Base-by-base conservation (phyloP, 2,329 filamentous ascomycete species). In the Talaromyces pinophilus region DNA sequence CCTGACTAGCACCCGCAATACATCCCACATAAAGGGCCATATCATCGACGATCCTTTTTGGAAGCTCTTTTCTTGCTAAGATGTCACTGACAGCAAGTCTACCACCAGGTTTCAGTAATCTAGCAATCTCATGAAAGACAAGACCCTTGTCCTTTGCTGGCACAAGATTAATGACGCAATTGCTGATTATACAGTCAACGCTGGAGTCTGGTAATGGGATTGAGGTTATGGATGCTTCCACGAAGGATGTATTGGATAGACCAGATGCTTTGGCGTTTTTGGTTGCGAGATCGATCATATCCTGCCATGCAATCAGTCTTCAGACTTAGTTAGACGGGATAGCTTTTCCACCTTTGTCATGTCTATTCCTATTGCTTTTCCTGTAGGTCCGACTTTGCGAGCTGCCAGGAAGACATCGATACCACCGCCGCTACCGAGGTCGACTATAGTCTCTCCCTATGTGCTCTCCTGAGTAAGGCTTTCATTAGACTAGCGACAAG, bases 111-210 rank as follows among this genome's bases (percentile, higher is more conserved):
- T 84, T 86, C 1, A 90, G 78, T 0, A 90, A 69, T 0, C 87
- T 82, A 65, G 80, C 80, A 71, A 89, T 87, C 72, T 90, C 87
- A 0, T 75, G 70, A 68, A 90, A 89, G 0, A 83, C 86, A 0
- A 77, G 67, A 5, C 77, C 80, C 71, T 88, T 88, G 10, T 88
- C 84, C 0, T 68, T 65, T 8, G 76, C 72, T 0, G 85, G 85
- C 0, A 88, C 83, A 0, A 88, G 83, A 69, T 88, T 88, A 67
- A 89, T 76, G 30, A 88, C 86, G 67, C 87, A 90, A 75, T 90
- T 90, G 68, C 83, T 86, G 69, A 89, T 87, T 65, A 90, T 82
- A 70, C 84, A 84, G 74, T 88, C 81, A 19, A 81, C 83, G 17
- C 72, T 82, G 8, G 67, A 71, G 10, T 75, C 69, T 0, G 77